A percentile compares a stretch with the other conserved stretches of the same genome.
These are phyloP conservation scores for Haematococcus sp. DNA, from an alignment of 139 green algal genomes.

Conservation along the genomic window DNA sequence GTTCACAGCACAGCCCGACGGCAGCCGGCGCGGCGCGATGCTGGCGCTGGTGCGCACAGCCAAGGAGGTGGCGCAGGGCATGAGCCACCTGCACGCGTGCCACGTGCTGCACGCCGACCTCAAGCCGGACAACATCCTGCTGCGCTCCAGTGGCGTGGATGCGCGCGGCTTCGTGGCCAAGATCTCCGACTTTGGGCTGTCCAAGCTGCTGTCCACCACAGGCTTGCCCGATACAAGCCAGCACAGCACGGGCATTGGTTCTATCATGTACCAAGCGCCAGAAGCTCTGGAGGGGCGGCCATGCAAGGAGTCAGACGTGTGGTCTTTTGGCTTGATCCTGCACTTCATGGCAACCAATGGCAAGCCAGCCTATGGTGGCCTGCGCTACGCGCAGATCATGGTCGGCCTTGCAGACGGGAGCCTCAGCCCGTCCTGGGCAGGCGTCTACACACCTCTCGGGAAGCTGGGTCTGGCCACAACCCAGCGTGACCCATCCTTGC, in stretches of 20 bases:
- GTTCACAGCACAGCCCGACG: no score
- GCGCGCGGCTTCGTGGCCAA: not conserved
- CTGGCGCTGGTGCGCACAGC: slow-evolving; percentile 21
- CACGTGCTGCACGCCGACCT: slow-evolving; percentile 29
- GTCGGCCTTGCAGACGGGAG: slow-evolving; percentile 12
- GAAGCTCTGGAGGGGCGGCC: not conserved
- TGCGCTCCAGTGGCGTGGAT: not conserved
- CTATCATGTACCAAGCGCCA: slow-evolving; percentile 9
- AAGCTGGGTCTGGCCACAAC: no score
- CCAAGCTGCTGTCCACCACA: not conserved
- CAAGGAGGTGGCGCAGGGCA: slow-evolving; percentile 27
- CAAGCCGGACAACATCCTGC: slow-evolving; percentile 10
- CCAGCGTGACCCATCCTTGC: no score
- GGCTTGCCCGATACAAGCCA: no score
- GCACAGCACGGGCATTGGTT: slow-evolving; percentile 12
- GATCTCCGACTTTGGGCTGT: no score
- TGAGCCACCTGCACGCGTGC: slow-evolving; percentile 33
- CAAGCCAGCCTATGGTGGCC: not conserved
- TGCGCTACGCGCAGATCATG: slow-evolving; percentile 7
- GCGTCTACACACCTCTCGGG: no score
- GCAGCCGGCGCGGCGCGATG: not conserved
- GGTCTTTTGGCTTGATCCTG: slow-evolving; percentile 13
- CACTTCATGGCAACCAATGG: slow-evolving; percentile 17
- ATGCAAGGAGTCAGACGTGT: slow-evolving; percentile 9
- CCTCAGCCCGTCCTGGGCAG: no score